Evolutionary conservation across 1,284 basidiomycete genomes (phyloP).

Genomic region (Boletus semigastroideus): DNA sequence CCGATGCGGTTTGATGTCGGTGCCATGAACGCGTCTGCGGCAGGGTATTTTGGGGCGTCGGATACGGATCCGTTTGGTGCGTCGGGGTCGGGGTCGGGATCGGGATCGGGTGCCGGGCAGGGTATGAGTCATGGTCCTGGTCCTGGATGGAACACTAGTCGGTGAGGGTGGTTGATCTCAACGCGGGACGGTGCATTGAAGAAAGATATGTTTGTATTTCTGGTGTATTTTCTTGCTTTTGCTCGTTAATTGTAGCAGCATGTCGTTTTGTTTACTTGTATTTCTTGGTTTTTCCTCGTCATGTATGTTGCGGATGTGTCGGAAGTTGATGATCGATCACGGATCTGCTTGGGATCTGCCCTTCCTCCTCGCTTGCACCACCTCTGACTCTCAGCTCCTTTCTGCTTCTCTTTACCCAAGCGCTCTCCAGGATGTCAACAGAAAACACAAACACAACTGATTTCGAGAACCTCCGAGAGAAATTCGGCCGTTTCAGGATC

Average conservation of each 20-base stretch:
- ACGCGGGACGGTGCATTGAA: neutral
- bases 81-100: constrained; percentile 1
- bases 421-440: too few relatives aligned
- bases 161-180: constrained; percentile 1
- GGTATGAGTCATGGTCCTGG: neutral
- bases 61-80: constrained; percentile 19
- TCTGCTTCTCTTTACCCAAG: too few relatives aligned
- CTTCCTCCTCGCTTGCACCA: too few relatives aligned
- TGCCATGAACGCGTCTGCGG: constrained; percentile 11
- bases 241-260: neutral
- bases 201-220: constrained; percentile 6
- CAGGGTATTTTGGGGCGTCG: constrained; percentile 19
- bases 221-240: constrained; percentile 1
- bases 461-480: too few relatives aligned
- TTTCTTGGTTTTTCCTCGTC: neutral
- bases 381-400: too few relatives aligned
- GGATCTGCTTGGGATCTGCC: too few relatives aligned
- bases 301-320: too few relatives aligned
- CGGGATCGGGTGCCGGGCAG: neutral
- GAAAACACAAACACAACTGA: too few relatives aligned
- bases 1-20: constrained; percentile 19
- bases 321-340: too few relatives aligned
- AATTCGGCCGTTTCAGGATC: too few relatives aligned
- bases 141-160: constrained; percentile 16
- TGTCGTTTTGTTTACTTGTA: neutral